Conservation (phyloP, 805 yeast species). For the Priceomyces carsonii region DNA sequence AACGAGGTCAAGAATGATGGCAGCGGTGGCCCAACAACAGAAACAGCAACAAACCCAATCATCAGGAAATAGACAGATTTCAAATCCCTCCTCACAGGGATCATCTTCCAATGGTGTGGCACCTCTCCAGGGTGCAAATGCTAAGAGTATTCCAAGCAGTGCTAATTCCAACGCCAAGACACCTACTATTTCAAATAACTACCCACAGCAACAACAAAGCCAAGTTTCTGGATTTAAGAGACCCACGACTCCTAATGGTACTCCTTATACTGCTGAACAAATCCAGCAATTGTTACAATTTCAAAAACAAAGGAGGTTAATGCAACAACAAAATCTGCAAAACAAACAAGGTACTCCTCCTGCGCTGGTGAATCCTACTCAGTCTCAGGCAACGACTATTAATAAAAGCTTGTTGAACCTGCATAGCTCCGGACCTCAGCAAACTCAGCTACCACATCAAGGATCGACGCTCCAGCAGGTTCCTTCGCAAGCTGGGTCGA, state of each 20-base stretch:
- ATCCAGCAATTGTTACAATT: slow-evolving; percentile 56
- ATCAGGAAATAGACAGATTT: slow-evolving; percentile 5
- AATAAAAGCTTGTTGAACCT: slow-evolving; percentile 4
- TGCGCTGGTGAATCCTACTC: slow-evolving; percentile 19
- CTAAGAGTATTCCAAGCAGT: slow-evolving; percentile 2
- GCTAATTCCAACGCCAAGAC: slow-evolving; percentile 2
- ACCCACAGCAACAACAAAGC: slow-evolving; percentile 7
- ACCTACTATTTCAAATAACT: neutral
- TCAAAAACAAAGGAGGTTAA: slow-evolving; percentile 50
- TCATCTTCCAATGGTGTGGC: slow-evolving; percentile 3
- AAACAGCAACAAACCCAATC: slow-evolving; percentile 15
- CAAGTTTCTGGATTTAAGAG: slow-evolving; percentile 17
- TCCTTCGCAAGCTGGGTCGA: neutral
- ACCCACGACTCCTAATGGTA: slow-evolving; percentile 54
- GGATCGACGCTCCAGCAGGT: slow-evolving; percentile 3
- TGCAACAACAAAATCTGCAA: slow-evolving; percentile 44
- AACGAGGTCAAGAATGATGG: slow-evolving; percentile 42
- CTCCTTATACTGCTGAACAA: slow-evolving; percentile 61
- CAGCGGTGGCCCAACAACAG: slow-evolving; percentile 41
- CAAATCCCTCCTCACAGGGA: slow-evolving; percentile 2
- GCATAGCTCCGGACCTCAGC: slow-evolving; percentile 1
- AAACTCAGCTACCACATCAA: slow-evolving; percentile 4
- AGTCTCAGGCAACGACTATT: slow-evolving; percentile 1
- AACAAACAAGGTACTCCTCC: slow-evolving; percentile 8
- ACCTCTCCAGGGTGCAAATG: slow-evolving; percentile 7